Evolutionary conservation across 345 rosid genomes (phyloP), one percentile per base, ranked within the genome.

Genomic region (Heritiera littoralis): DNA sequence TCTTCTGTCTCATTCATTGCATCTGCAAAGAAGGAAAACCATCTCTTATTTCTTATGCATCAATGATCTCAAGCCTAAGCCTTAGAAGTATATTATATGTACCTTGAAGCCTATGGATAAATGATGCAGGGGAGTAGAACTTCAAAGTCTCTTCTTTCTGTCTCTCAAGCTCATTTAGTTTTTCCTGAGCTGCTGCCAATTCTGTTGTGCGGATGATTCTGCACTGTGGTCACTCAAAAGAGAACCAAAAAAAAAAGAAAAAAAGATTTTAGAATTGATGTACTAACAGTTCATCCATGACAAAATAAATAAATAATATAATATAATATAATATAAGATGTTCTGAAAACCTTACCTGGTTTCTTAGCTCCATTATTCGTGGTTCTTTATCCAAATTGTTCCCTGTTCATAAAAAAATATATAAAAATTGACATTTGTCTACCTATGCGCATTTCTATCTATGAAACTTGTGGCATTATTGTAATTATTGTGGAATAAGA

Each of bases 121-220:
- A 89, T 67, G 95, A 90, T 60, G 80, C 83, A 5, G 98, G 93
- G 17, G 98, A 89, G 78, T 87, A 88, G 59, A 89, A 87, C 83
- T 86, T 92, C 82, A 92, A 77, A 51, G 84, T 86, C 80, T 91
- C 97, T 77, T 97, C 94, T 77, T 88, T 92, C 84, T 86, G 92
- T 77, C 82, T 89, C 80, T 93, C 94, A 5, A 94, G 95, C 85
- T 96, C 98, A 60, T 77, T 86, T 28, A 92, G 86, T 76, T 89
- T 93, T 86, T 95, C 98, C 76, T 87, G 94, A 11, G 97, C 94
- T 69, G 99, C 81, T 43, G 99, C 98, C 71, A 95, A 80, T 86
- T 93, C 98, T 40, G 94, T 90, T 70, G 98, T 95, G 66, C 98
- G 92, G 78, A 95, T 95, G n/a, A 95, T 93, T 81, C 86, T 87